Conservation (phyloP, 2,329 filamentous ascomycete species). For the Aspergillus amoenus region DNA sequence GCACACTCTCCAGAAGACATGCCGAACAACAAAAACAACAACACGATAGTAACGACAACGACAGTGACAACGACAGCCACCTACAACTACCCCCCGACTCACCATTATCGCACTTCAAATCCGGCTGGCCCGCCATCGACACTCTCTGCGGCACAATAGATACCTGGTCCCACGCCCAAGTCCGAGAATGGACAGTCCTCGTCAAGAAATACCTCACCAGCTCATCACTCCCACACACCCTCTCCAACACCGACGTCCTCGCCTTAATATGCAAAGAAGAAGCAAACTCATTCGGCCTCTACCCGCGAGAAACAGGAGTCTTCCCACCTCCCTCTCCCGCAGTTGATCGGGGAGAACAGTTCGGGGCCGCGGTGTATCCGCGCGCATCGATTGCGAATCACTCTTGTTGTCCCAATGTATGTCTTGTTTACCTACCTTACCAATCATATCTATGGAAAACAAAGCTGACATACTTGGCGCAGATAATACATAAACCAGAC, state of each 20-base stretch:
- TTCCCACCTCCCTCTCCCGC: neutral
- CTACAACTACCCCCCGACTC: neutral
- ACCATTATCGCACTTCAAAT: conserved; percentile 8
- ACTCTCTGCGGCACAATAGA: conserved; percentile 30
- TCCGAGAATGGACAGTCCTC: conserved; percentile 26
- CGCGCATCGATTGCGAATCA: conserved; percentile 22
- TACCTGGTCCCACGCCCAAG: conserved; percentile 30
- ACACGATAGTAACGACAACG: neutral
- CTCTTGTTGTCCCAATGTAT: conserved; percentile 23
- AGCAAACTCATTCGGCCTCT: conserved; percentile 18
- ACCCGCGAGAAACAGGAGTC: conserved; percentile 2
- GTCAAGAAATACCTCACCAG: conserved; percentile 30
- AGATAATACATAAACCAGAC: conserved; percentile 24
- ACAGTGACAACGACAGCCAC: neutral
- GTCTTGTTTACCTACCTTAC: neutral
- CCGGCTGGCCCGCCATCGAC: conserved; percentile 26
- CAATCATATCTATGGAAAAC: too few species aligned
- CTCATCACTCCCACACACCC: conserved; percentile 14
- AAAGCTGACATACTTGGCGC: too few species aligned
- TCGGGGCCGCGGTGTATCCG: conserved; percentile 21
- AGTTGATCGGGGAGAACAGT: conserved; percentile 19
- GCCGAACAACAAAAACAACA: neutral
- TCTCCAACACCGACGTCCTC: conserved; percentile 3
- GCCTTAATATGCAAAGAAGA: conserved; percentile 21
- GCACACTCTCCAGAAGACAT: conserved; percentile 27